Conservation (phyloP, 495 filamentous ascomycete genomes). For the Aspergillus sclerotioniger region DNA sequence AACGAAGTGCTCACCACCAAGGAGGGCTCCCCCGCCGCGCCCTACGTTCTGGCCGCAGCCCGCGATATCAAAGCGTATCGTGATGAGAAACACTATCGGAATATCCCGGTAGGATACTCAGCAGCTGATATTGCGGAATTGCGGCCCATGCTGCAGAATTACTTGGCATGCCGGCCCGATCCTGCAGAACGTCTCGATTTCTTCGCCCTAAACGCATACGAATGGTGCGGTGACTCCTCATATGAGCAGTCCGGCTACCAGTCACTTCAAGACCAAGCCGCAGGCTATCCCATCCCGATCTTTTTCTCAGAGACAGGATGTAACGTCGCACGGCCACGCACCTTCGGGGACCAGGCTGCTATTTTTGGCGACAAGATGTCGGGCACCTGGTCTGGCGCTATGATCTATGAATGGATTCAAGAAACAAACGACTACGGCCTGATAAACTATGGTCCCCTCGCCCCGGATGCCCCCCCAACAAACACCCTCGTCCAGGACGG, state of each 20-base stretch:
- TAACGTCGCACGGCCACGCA: constrained; percentile 63
- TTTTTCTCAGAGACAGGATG: constrained; percentile 85
- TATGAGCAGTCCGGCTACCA: constrained; percentile 70
- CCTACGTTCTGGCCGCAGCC: constrained; percentile 77
- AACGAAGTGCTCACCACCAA: constrained; percentile 71
- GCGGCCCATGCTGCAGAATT: constrained; percentile 85
- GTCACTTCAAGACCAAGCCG: constrained; percentile 57
- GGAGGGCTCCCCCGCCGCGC: constrained; percentile 64
- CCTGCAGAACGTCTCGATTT: constrained; percentile 73
- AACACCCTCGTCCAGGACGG: constrained; percentile 54
- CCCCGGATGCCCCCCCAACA: constrained; percentile 32
- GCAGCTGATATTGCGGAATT: constrained; percentile 82
- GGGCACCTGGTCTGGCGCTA: constrained; percentile 74
- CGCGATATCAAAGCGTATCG: constrained; percentile 82
- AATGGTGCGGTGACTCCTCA: constrained; percentile 74
- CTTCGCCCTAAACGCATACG: constrained; percentile 82
- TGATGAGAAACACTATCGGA: constrained; percentile 71
- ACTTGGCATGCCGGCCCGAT: constrained; percentile 73
- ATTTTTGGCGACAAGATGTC: constrained; percentile 75
- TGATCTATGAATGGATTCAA: constrained; percentile 89
- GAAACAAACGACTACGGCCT: constrained; percentile 84
- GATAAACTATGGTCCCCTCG: constrained; percentile 66
- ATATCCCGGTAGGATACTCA: constrained; percentile 84
- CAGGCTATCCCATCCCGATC: constrained; percentile 69
- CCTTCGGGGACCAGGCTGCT: constrained; percentile 72